These are phyloP conservation scores for Mollisia scopiformis DNA, from an alignment of 2,329 filamentous ascomycete genomes.

Conservation along the genomic window DNA sequence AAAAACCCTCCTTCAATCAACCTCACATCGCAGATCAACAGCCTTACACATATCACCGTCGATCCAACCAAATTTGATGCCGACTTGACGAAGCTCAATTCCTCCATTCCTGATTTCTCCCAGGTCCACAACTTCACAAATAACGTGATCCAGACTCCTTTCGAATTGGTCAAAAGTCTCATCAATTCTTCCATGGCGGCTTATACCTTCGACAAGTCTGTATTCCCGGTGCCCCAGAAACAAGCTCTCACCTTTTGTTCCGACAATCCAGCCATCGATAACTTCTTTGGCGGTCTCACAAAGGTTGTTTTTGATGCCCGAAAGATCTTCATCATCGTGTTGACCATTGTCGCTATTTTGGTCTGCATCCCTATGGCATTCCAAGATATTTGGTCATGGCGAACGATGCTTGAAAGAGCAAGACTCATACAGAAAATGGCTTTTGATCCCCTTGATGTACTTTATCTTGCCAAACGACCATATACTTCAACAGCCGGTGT, in stretches of 20 bases:
- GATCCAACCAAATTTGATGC: conserved; percentile 67
- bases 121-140: conserved; percentile 83
- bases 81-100: conserved; percentile 73
- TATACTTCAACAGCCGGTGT: conserved; percentile 75
- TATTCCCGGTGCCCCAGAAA: conserved; percentile 85
- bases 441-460: conserved; percentile 82
- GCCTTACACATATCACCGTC: conserved; percentile 72
- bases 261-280: conserved; percentile 76
- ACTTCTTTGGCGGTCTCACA: conserved; percentile 79
- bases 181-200: conserved; percentile 72
- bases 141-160: conserved; percentile 74
- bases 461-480: conserved; percentile 85
- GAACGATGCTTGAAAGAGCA: conserved; percentile 70
- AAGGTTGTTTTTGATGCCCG: conserved; percentile 68
- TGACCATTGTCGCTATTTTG: conserved; percentile 71
- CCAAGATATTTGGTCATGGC: conserved; percentile 79
- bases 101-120: conserved; percentile 79
- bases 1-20: conserved; percentile 58
- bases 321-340: conserved; percentile 75
- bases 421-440: conserved; percentile 65
- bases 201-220: conserved; percentile 76
- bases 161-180: conserved; percentile 74
- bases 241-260: conserved; percentile 86
- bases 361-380: conserved; percentile 80
- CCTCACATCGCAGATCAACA: conserved; percentile 64